Evolutionary conservation across 2,329 filamentous ascomycete genomes (phyloP), one percentile per base, ranked within the genome.

Genomic region (Apiospora pterosperma): DNA sequence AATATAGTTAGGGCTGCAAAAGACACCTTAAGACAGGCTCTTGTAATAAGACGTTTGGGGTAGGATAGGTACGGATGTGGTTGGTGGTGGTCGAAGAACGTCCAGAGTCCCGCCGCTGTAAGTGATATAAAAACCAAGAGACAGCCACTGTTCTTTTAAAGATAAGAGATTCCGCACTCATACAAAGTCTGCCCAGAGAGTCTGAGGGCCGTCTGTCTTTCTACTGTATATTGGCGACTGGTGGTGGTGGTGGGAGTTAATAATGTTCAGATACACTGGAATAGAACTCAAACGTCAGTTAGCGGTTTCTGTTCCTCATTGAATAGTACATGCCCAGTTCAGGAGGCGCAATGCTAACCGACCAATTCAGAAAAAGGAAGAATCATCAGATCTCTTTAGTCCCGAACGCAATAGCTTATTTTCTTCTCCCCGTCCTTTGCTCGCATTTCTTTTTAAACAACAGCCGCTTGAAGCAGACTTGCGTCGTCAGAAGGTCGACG

Each of bases 211-310:
- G 42, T 48, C 12, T 16, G 23, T 48, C 11, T 48, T 11, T 48
- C 42, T 23, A 5, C 39, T 42, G 39, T 42, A 42, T 42, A 42
- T 42, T 19, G n/a, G 48, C 8, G 48, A 55, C 48, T 55, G 48
- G 48, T 55, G 48, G 48, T 55, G 48, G 48, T 55, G 48, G 48
- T 55, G 48, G 48, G 48, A 55, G 48, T 55, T 55, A 55, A 55
- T 55, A 55, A 34, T 31, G 48, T 34, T 55, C 48, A 55, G 48
- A 55, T 55, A 55, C 48, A 55, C 48, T 55, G 48, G 48, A 34
- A 55, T n/a, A 28, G 48, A 55, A 55, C 16, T 55, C 19, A 34
- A 55, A 55, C 16, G 28, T 55, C 48, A 34, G 48, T 55, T 55
- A n/a, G 28, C 28, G 48, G 28, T 55, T 55, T 28, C 48, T 55